Conservation (phyloP, 2,329 filamentous ascomycete genomes). For the Fusarium pseudocircinatum region DNA sequence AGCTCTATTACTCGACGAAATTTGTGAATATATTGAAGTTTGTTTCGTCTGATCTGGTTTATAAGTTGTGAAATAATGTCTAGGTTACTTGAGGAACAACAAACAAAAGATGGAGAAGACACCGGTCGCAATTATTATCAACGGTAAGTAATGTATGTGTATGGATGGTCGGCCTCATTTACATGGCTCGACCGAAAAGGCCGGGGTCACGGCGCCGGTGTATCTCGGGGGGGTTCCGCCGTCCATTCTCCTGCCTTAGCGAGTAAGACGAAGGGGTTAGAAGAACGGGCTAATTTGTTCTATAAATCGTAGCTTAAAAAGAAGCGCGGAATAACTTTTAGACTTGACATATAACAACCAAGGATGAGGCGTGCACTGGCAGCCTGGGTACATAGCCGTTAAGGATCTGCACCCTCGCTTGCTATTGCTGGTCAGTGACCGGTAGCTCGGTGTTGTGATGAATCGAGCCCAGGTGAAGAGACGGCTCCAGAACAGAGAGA, state of each 20-base stretch:
- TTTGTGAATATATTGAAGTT: background rate
- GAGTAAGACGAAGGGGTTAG: conserved; percentile 13
- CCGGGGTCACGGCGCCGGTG: conserved; percentile 20
- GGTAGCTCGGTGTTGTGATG: conserved; percentile 13
- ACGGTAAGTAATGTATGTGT: background rate
- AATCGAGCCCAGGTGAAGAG: conserved; percentile 18
- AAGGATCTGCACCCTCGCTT: conserved; percentile 20
- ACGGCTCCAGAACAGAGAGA: background rate
- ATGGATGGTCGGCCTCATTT: conserved; percentile 32
- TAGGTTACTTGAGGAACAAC: background rate
- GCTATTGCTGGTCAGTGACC: conserved; percentile 2
- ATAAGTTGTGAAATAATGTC: conserved; percentile 28
- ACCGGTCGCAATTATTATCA: background rate
- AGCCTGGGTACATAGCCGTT: conserved; percentile 16
- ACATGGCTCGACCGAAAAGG: conserved; percentile 19
- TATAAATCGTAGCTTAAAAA: conserved; percentile 19
- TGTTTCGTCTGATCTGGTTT: conserved; percentile 7
- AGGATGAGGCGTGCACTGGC: background rate
- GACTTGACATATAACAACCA: conserved; percentile 7
- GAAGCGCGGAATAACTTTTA: conserved; percentile 15
- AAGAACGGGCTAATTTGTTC: conserved; percentile 27
- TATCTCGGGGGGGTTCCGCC: conserved; percentile 26
- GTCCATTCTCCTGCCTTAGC: conserved; percentile 15
- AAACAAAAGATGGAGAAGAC: conserved; percentile 33
- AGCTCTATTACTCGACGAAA: background rate